Evolutionary conservation across 169 alveolate genomes (phyloP), one percentile per base, ranked within the genome.

Genomic region (Eimeria sp.): DNA sequence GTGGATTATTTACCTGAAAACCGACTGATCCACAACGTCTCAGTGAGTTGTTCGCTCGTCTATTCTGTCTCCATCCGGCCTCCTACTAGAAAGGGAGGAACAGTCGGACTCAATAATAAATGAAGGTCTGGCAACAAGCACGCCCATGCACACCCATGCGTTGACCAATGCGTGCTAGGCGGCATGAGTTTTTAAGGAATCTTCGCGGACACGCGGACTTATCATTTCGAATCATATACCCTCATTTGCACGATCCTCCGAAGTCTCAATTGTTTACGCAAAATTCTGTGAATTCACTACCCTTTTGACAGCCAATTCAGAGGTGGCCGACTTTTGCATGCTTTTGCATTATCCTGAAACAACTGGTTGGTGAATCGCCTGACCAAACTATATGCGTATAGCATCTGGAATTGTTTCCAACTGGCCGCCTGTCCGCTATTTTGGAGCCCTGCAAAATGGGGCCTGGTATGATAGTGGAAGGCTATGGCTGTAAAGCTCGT

Each of bases 1-100:
- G 51, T 93, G 96, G 96, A 83, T 93, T 14, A 61, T 93, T 45
- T 93, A 93, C 96, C 65, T 93, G 47, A 93, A 84, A 45, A 43
- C 96, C 7, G 96, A 83, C 65, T 93, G 87, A 89, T 27, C 22
- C 51, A 6, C 87, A 45, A 25, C 65, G 47, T 25, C 65, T 7
- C 83, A 73, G 5, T 40, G 2, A 73, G 22, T 54, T 73, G 83
- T 40, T 51, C 57, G 11, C 27, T 40, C 1, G 6, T 40, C 40
- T 73, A 73, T 4, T 73, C 30, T 45, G 25, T 47, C 25, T 76
- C 63, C 61, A 4, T 18, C 22, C 34, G 43, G 40, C 43, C 25
- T 10, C 87, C 61, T 43, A 43, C 63, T 18, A 45, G 14, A 7
- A 14, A 34, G 20, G 40, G 30, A 73, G 51, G 49, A 70, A 54